phyloP scores from a whole-genome alignment of 805 yeast species.

The Tetrapisispora phaffii region DNA sequence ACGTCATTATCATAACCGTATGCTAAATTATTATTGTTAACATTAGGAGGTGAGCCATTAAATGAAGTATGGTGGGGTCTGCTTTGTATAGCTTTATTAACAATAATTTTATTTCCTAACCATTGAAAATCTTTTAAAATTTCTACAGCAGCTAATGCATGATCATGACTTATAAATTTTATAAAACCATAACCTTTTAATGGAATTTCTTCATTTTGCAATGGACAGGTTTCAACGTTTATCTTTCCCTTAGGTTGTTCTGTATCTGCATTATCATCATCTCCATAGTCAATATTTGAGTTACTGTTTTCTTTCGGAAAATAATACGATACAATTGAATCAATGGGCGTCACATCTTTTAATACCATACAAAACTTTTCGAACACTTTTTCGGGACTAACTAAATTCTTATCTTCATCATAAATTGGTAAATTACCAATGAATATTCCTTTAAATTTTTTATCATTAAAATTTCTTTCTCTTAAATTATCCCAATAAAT shows the following conservation, averaged over 20 bases:
- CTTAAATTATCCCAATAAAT: slow-evolving; percentile 28
- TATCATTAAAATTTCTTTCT: slow-evolving; percentile 33
- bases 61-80: slow-evolving; percentile 7
- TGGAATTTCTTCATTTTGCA: slow-evolving; percentile 10
- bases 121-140: slow-evolving; percentile 38
- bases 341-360: slow-evolving; percentile 29
- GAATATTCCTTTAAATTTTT: slow-evolving; percentile 45
- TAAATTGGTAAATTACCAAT: slow-evolving; percentile 41
- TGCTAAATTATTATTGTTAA: neutral
- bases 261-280: neutral
- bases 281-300: slow-evolving; percentile 7
- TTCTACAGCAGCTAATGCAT: slow-evolving; percentile 40
- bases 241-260: neutral
- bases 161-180: slow-evolving; percentile 39
- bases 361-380: slow-evolving; percentile 37
- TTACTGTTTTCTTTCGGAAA: slow-evolving; percentile 21
- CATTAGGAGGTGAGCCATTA: neutral
- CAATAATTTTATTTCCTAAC: slow-evolving; percentile 21
- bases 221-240: slow-evolving; percentile 5
- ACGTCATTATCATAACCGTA: neutral
- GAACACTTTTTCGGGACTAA: slow-evolving; percentile 26
- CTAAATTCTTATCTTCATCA: slow-evolving; percentile 26
- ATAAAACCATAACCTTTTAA: slow-evolving; percentile 45
- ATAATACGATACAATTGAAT: slow-evolving; percentile 21
- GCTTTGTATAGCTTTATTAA: slow-evolving; percentile 34